phyloP scores from a whole-genome alignment of 2,329 filamentous ascomycete genomes.

The Trichophyton equinum region DNA sequence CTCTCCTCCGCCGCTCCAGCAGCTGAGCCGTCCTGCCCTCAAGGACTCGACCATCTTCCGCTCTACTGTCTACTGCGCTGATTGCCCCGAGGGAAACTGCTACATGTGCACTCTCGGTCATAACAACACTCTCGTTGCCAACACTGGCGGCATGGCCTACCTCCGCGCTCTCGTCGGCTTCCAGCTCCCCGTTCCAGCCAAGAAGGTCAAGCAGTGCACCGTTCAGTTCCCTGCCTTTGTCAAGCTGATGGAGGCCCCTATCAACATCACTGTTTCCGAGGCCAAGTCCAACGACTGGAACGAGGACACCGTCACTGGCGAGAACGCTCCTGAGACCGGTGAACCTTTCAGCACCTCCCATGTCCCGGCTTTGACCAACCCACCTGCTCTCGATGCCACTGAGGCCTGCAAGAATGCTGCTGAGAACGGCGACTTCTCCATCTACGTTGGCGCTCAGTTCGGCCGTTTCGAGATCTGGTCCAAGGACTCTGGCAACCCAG shows the following conservation, averaged over 20 bases:
- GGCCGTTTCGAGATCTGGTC: conserved; percentile 6
- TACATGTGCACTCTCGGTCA: conserved; percentile 5
- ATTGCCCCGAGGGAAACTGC: conserved; percentile 5
- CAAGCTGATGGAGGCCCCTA: neutral
- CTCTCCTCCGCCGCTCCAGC: neutral
- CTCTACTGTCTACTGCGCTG: neutral
- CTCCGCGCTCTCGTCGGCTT: conserved; percentile 1
- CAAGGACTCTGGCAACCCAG: conserved; percentile 5
- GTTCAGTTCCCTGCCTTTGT: conserved; percentile 6
- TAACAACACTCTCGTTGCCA: neutral
- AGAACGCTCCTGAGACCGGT: neutral
- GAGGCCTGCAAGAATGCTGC: conserved; percentile 1
- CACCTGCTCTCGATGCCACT: conserved; percentile 1
- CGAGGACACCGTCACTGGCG: conserved; percentile 1
- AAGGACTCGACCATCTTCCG: conserved; percentile 5
- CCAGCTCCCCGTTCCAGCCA: conserved; percentile 2
- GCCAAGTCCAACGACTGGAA: conserved; percentile 2
- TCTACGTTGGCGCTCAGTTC: neutral
- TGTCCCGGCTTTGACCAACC: neutral
- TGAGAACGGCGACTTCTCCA: neutral
- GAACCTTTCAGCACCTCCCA: neutral
- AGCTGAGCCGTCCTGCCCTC: neutral
- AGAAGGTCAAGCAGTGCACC: conserved; percentile 2
- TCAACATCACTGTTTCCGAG: conserved; percentile 1
- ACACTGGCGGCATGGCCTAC: neutral